Conservation (phyloP, 2,329 filamentous ascomycete genomes). For the Xylariales sp. region DNA sequence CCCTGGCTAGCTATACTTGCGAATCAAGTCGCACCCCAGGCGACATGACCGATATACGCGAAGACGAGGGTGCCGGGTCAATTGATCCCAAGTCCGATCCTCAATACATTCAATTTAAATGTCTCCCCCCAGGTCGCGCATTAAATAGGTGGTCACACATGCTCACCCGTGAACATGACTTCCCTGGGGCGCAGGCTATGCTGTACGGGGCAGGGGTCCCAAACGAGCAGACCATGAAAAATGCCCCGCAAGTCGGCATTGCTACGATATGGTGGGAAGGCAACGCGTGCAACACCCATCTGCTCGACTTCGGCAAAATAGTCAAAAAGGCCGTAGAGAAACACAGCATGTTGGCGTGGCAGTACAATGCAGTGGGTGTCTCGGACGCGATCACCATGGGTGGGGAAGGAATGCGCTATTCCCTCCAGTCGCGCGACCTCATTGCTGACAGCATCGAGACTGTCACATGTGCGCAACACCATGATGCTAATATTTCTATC, state of each 20-base stretch:
- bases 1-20: too few species aligned
- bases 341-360: slow-evolving; percentile 87
- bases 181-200: slow-evolving; percentile 93
- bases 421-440: slow-evolving; percentile 82
- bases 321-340: slow-evolving; percentile 78
- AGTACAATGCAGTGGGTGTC: slow-evolving; percentile 86
- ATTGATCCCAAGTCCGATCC: slow-evolving; percentile 39
- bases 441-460: slow-evolving; percentile 98
- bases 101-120: slow-evolving; percentile 51
- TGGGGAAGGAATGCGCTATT: slow-evolving; percentile 91
- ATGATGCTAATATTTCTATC: slow-evolving; percentile 94
- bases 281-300: slow-evolving; percentile 72
- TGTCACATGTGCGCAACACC: slow-evolving; percentile 98
- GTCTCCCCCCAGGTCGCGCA: slow-evolving; percentile 45
- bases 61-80: slow-evolving; percentile 18
- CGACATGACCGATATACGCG: slow-evolving; percentile 20
- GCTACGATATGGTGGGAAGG: slow-evolving; percentile 97
- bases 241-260: slow-evolving; percentile 82
- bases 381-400: slow-evolving; percentile 96
- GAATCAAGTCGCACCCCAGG: too few species aligned
- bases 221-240: slow-evolving; percentile 80
- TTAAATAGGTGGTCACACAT: slow-evolving; percentile 84
- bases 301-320: slow-evolving; percentile 81
- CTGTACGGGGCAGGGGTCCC: slow-evolving; percentile 89
- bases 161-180: slow-evolving; percentile 81